These are phyloP conservation scores for Scleromitrula shiraiana DNA, from an alignment of 2,329 filamentous ascomycete species.

Conservation along the genomic window DNA sequence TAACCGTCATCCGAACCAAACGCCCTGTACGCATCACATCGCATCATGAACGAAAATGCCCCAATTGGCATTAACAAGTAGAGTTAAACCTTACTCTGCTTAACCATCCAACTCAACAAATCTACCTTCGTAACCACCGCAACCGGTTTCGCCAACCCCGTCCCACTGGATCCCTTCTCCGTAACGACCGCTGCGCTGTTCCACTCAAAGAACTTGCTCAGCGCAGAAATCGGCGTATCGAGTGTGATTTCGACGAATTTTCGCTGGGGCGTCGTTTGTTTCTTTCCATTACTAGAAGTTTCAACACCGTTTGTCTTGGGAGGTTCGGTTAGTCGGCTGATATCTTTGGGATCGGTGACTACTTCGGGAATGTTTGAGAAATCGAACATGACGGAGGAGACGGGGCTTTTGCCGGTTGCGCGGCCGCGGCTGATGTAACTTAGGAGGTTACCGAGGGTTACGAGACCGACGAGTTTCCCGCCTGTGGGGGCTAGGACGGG, in stretches of 20 bases:
- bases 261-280: conserved; percentile 42
- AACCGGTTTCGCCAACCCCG: conserved; percentile 61
- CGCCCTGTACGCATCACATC: neutral
- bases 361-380: conserved; percentile 83
- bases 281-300: conserved; percentile 27
- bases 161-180: conserved; percentile 51
- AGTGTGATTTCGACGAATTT: conserved; percentile 91
- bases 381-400: conserved; percentile 93
- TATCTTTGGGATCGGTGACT: conserved; percentile 74
- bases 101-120: conserved; percentile 84
- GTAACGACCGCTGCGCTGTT: conserved; percentile 95
- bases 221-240: conserved; percentile 73
- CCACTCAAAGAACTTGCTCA: conserved; percentile 96
- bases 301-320: conserved; percentile 26
- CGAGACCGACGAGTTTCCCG: conserved; percentile 74
- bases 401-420: conserved; percentile 62
- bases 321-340: conserved; percentile 34
- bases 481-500: conserved; percentile 70
- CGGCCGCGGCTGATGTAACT: conserved; percentile 82
- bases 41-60: neutral
- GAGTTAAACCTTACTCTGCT: conserved; percentile 38
- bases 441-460: conserved; percentile 90
- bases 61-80: neutral
- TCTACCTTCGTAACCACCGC: conserved; percentile 97
- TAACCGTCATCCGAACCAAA: neutral